Conservation (phyloP, 2,329 filamentous ascomycete genomes). For the Chrysoporthe puriensis region DNA sequence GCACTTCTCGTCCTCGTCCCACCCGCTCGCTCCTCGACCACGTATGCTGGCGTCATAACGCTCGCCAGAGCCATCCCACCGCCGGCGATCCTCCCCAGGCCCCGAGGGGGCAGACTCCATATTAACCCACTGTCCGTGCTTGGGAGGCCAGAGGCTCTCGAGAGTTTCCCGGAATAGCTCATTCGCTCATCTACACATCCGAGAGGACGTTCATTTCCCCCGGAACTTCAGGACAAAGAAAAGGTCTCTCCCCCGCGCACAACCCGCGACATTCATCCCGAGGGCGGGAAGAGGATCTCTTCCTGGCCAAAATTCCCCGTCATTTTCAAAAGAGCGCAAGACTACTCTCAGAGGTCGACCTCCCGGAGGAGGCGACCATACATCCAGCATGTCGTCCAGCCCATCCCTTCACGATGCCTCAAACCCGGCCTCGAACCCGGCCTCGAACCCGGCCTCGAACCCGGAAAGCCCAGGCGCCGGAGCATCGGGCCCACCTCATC, state of each 20-base stretch:
- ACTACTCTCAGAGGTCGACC: neutral
- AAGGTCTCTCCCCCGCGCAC: neutral
- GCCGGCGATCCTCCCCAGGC: neutral
- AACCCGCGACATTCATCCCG: neutral
- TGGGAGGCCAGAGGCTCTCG: neutral
- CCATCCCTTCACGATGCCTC: neutral
- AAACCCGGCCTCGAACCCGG: too few relatives aligned
- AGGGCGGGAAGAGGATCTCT: neutral
- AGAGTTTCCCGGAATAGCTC: neutral
- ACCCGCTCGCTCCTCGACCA: neutral
- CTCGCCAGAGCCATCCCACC: neutral
- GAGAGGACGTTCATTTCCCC: slow-evolving; percentile 1
- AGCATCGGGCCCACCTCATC: neutral
- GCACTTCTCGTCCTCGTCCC: neutral
- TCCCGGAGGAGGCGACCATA: slow-evolving; percentile 8
- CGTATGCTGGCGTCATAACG: neutral
- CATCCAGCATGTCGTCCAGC: slow-evolving; percentile 8
- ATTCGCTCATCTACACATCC: neutral
- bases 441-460: neutral
- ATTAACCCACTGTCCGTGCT: neutral
- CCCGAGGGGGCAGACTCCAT: neutral
- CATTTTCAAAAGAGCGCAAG: neutral
- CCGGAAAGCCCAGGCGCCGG: neutral
- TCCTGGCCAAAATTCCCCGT: neutral
- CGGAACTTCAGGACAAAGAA: neutral